These are phyloP conservation scores for Fraxinus paxiana DNA, from an alignment of 305 asterid genomes.

Conservation along the genomic window DNA sequence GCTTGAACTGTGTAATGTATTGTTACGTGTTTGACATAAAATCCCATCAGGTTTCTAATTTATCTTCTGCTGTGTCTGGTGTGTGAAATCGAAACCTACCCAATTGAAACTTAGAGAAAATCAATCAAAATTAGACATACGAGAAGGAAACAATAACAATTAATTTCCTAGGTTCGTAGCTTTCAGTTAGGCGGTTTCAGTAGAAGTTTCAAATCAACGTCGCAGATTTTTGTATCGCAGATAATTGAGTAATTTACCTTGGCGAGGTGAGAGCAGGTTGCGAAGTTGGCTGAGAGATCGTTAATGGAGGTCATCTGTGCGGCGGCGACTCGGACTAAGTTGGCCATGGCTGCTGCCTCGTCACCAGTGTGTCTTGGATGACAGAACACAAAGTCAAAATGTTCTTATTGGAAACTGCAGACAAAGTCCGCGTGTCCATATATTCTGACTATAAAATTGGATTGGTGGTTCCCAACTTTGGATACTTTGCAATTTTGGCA, in stretches of 20 bases:
- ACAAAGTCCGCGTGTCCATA: not conserved
- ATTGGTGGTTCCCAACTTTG: not conserved
- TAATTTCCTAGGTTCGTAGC: not conserved
- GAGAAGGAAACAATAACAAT: not conserved
- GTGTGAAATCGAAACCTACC: not conserved
- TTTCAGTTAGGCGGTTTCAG: not conserved
- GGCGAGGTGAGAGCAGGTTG: constrained; percentile 80
- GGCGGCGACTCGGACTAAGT: constrained; percentile 64
- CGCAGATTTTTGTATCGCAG: not conserved
- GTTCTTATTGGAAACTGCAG: not conserved
- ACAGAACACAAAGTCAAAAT: not conserved
- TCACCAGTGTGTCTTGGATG: constrained; percentile 22
- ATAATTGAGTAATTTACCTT: constrained; percentile 27
- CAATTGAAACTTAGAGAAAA: not conserved
- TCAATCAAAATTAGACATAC: not conserved
- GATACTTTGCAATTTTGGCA: not conserved
- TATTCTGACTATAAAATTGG: not conserved
- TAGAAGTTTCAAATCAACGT: not conserved
- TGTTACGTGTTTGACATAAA: not conserved
- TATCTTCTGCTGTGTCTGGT: not conserved
- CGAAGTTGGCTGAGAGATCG: constrained; percentile 59
- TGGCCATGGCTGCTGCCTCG: constrained; percentile 47
- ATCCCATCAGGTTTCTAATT: not conserved
- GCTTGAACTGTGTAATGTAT: not conserved
- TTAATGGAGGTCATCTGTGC: constrained; percentile 92